Base-by-base conservation (phyloP, 768 basidiomycete genomes). In the Lentinus tigrinus region DNA sequence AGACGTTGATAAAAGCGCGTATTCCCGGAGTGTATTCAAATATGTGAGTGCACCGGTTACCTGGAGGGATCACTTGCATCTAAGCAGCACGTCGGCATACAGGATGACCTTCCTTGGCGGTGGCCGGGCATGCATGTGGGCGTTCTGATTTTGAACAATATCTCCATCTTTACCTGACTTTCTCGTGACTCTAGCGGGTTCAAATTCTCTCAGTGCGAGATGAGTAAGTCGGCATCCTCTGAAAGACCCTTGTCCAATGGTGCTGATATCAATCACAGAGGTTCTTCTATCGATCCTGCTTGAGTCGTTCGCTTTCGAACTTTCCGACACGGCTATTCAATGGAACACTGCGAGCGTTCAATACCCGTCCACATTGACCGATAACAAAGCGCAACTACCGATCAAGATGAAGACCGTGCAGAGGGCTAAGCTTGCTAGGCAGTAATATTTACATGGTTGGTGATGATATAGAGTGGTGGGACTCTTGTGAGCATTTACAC, bases 101-200 rank as follows among this genome's bases (percentile, higher is more conserved):
- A 79, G 77, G 24, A 75, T 78, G 75, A 78, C 78, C 0, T 81
- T 78, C 64, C 54, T 76, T 16, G 77, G 73, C 31, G 79, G 79
- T 16, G 70, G 72, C 13, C 67, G 78, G 16, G 72, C 77, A 8
- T 81, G 78, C 73, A 77, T 81, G 77, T 78, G 44, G 59, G 77
- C 70, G 9, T 21, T 23, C 6, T 14, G 19, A 14, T 3, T 11
- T 3, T n/a, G n/a, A n/a, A n/a, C n/a, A n/a, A n/a, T n/a, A n/a
- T n/a, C n/a, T n/a, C n/a, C n/a, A n/a, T n/a, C n/a, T n/a, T n/a
- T 42, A 16, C 21, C 17, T 17, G 39, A 16, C 17, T 40, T 40
- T 6, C 7, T 47, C 24, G 34, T 42, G 34, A 4, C 11, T 4
- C 1, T 14, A 64, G 63, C n/a, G 63, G 63, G 4, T 64, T 64